These are phyloP conservation scores for Cucumis sativus DNA, from an alignment of 306 rosid species.

Conservation along the genomic window Cucumber_9930_V3 NC_026657.2:4283001-4283500, in stretches of 20 bases:
- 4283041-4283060: not conserved
- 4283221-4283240: not conserved
- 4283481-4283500: too few species aligned
- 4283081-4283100: not conserved
- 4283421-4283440: too few species aligned
- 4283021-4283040: conserved; percentile 57
- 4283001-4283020: conserved; percentile 52
- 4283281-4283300: not conserved
- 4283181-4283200: not conserved
- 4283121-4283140: not conserved
- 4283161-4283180: not conserved
- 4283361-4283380: too few species aligned
- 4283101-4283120: not conserved
- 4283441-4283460: too few species aligned
- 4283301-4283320: not conserved
- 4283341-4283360: too few species aligned
- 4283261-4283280: not conserved
- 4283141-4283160: too few species aligned
- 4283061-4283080: not conserved
- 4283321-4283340: not conserved
- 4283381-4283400: not conserved
- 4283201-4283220: not conserved
- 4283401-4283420: too few species aligned
- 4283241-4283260: not conserved
- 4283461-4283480: too few species aligned